Base-by-base conservation (phyloP, 2,329 filamentous ascomycete genomes). In the Colletotrichum sp. region DNA sequence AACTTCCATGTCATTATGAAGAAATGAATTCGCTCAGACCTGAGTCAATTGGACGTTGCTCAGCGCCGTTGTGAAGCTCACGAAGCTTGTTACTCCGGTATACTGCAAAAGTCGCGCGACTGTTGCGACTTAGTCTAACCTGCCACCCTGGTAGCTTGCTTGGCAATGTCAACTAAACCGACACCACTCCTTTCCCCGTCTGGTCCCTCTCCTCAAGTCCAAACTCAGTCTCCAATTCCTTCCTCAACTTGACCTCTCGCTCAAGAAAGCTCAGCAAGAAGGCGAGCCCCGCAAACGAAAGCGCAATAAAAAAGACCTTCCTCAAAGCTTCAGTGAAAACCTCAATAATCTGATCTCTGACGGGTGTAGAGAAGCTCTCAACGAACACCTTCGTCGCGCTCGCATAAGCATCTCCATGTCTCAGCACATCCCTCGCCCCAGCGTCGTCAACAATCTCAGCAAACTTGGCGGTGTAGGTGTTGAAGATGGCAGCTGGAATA, bases 401-500 rank as follows among this genome's bases (percentile, higher is more conserved):
- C 24, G 76, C 75, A 57, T 84, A 84, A 3, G 82, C 82, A 24
- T 80, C 76, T 8, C 83, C 83, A 1, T 75, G 75, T 82, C 70
- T 34, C 1, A 84, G 76, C 16, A 73, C 8, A n/a, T 71, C 59
- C 3, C 78, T 55, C 1, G 77, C 80, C 5, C 34, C 3, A 16
- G 75, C 70, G 26, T 80, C 77, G 18, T 80, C 74, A 13, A 84
- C 78, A 28, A 74, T 70, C 39, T 79, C 44, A 2, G 79, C 80
- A 21, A 78, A 80, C 57, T 60, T 67, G n/a, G 77, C 77, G 8
- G 76, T 78, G 13, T 79, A 80, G 7, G 34, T 9, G 39, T 65
- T 65, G 30, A 65, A 71, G 9, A 65, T 39, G 16, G 68, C 28
- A 10, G 44, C 59, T 10, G 86, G 85, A 7, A 90, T 84, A 0